phyloP scores from a whole-genome alignment of 768 basidiomycete species.

The Phaffia australis region DNA sequence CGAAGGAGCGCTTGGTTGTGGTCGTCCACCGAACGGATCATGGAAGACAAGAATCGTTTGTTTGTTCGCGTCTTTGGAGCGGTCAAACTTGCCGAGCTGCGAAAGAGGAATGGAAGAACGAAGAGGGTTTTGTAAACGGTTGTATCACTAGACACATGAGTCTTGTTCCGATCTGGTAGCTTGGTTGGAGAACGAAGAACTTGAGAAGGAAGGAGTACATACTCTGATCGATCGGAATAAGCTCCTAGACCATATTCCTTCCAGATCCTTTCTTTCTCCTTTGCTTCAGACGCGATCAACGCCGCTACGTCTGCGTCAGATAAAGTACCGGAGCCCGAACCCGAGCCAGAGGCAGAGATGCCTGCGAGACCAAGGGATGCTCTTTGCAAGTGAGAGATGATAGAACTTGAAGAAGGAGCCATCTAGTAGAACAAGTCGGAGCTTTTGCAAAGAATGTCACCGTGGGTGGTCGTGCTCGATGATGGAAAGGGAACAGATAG shows the following conservation, averaged over 20 bases:
- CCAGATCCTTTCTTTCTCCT: slow-evolving; percentile 76
- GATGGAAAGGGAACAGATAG: too few species aligned
- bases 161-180: background rate
- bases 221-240: slow-evolving; percentile 45
- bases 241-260: slow-evolving; percentile 63
- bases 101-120: background rate
- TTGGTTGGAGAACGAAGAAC: too few species aligned
- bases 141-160: background rate
- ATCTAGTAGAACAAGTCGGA: too few species aligned
- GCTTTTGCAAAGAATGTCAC: too few species aligned
- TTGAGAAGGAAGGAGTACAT: slow-evolving; percentile 28
- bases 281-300: slow-evolving; percentile 82
- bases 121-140: slow-evolving; percentile 47
- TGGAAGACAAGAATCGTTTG: slow-evolving; percentile 45
- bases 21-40: slow-evolving; percentile 88
- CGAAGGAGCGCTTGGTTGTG: slow-evolving; percentile 71
- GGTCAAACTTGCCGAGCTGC: slow-evolving; percentile 1
- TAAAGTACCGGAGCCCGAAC: background rate
- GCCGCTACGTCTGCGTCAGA: slow-evolving; percentile 49
- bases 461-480: too few species aligned
- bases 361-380: slow-evolving; percentile 13
- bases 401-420: slow-evolving; percentile 8
- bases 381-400: slow-evolving; percentile 19
- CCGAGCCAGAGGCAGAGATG: background rate
- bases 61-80: slow-evolving; percentile 54